These are phyloP conservation scores for Russula brevipes DNA, from an alignment of 768 basidiomycete species.

Conservation along the genomic window DNA sequence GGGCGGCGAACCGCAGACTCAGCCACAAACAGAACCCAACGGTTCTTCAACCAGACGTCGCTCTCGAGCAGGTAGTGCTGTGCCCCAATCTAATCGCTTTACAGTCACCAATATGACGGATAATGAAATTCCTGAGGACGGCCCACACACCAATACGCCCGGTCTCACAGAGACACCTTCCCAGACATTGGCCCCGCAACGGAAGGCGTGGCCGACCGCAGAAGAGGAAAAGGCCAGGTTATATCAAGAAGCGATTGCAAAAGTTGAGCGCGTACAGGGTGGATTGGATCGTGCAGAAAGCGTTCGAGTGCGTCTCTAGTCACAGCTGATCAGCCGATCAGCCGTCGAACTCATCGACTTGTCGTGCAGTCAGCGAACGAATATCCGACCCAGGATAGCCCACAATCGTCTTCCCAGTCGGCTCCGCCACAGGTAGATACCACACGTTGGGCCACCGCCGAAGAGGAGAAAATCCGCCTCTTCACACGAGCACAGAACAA, in stretches of 20 bases:
- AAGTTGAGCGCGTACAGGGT: constrained; percentile 39
- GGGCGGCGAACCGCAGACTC: constrained; percentile 12
- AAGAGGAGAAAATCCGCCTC: constrained; percentile 71
- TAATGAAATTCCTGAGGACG: constrained; percentile 39
- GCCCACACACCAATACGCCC: constrained; percentile 31
- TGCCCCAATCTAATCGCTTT: constrained; percentile 31
- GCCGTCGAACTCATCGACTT: neutral
- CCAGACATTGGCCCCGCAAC: neutral
- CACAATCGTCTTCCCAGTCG: constrained; percentile 26
- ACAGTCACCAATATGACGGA: constrained; percentile 42
- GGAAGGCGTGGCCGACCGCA: constrained; percentile 31
- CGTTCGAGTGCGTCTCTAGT: constrained; percentile 26
- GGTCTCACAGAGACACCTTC: constrained; percentile 1
- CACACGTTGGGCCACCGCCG: constrained; percentile 57
- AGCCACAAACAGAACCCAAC: constrained; percentile 8
- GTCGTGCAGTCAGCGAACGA: constrained; percentile 6
- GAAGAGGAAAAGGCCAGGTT: constrained; percentile 44
- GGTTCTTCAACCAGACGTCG: constrained; percentile 27
- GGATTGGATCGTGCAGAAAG: constrained; percentile 29
- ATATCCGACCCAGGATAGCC: constrained; percentile 19
- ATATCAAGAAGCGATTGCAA: constrained; percentile 39
- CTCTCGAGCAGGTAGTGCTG: constrained; percentile 32
- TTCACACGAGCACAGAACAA: constrained; percentile 63
- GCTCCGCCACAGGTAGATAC: constrained; percentile 7
- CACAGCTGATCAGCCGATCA: neutral